Percentiles rank a stretch among this genome's conserved stretches.
These are phyloP conservation scores for Malassezia sp. DNA, from an alignment of 1,284 basidiomycete genomes.

Conservation along the genomic window DNA sequence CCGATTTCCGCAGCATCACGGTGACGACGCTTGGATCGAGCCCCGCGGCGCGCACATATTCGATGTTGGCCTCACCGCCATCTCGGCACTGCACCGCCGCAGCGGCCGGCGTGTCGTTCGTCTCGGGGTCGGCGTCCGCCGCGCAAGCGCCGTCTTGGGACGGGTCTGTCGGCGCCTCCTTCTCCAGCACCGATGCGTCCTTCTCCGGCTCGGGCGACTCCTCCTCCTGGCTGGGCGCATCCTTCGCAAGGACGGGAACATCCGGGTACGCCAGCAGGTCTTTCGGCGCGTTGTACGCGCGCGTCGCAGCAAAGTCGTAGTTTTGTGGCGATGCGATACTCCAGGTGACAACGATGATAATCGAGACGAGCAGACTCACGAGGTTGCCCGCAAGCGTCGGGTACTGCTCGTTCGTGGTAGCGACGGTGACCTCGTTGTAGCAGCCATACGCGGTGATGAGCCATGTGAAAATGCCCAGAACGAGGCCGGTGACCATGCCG, in stretches of 20 bases:
- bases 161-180: not conserved
- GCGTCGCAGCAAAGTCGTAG: slow-evolving; percentile 35
- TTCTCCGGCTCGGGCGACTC: not conserved
- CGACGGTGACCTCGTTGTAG: slow-evolving; percentile 67
- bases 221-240: not conserved
- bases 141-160: slow-evolving; percentile 9
- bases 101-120: not conserved
- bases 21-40: slow-evolving; percentile 27
- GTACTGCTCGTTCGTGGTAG: slow-evolving; percentile 56
- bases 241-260: slow-evolving; percentile 6
- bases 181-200: not conserved
- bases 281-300: slow-evolving; percentile 34
- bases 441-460: slow-evolving; percentile 62
- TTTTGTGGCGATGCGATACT: slow-evolving; percentile 30
- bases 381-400: slow-evolving; percentile 65
- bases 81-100: not conserved
- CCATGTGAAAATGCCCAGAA: slow-evolving; percentile 65
- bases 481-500: slow-evolving; percentile 63
- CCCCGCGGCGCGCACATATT: slow-evolving; percentile 19
- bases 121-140: not conserved
- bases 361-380: slow-evolving; percentile 69
- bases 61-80: slow-evolving; percentile 10
- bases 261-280: slow-evolving; percentile 18
- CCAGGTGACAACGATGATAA: slow-evolving; percentile 58
- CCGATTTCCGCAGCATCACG: slow-evolving; percentile 18